Base-by-base conservation (phyloP, 179 eudicot species). In the Beta lomatogona region DNA sequence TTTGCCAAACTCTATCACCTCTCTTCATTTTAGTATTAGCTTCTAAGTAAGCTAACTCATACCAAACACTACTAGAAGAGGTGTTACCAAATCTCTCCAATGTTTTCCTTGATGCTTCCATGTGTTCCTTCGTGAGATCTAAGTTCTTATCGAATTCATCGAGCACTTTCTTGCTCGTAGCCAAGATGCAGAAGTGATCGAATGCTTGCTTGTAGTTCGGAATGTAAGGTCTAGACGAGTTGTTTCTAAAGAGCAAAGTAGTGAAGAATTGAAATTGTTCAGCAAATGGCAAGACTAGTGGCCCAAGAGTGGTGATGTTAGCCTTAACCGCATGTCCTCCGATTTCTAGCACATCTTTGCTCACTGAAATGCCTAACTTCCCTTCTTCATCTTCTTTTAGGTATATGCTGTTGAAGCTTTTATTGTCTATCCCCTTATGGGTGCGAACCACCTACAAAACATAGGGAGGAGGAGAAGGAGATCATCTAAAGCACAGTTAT, bases 1-100 rank as follows among this genome's bases (percentile, higher is more conserved):
- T 57, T 71, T 91, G 94, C 88, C 91, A 90, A 60, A 89, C 48
- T 61, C 86, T 77, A 45, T 91, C 90, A 28, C 94, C 92, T 45
- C 80, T 78, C 45, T 81, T 86, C 28, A 90, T 59, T 75, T 70
- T 87, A 5, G 16, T 48, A 14, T 87, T 81, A 12, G 89, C 89
- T 78, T 91, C 94, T 59, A 91, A 79, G 73, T 85, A 88, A 18
- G 91, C 92, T 67, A 91, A 71, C 75, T 89, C 94, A 84, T 91
- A 91, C 94, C 94, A 90, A 55, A 91, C 87, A 80, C 94, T 91
- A 65, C 94, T 91, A 79, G 92, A 86, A 21, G 94, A 91, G 3
- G 97, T 93, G 78, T 93, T 91, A 11, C 97, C 97, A 79, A 93
- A 93, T 66, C 93, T 86, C 81, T 93, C 88, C 48, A 93, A 83